Conservation (phyloP, 345 rosid genomes). For the Murraya paniculata region DNA sequence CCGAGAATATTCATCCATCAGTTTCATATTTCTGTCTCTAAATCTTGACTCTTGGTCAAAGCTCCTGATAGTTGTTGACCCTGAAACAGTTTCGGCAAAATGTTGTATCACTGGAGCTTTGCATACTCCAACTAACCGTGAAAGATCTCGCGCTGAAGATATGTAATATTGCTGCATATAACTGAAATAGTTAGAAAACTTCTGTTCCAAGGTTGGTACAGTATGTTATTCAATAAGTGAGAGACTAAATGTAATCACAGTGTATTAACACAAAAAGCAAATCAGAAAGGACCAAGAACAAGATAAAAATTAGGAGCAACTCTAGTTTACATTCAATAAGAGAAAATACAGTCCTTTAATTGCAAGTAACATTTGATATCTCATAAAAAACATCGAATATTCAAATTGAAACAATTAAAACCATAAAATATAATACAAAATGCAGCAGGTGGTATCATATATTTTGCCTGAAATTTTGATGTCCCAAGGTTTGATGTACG, state of each 20-base stretch:
- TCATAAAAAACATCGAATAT: too few relatives aligned
- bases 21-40: background rate
- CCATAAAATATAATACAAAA: background rate
- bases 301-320: too few relatives aligned
- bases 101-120: conserved; percentile 19
- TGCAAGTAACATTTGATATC: too few relatives aligned
- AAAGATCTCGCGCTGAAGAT: conserved; percentile 26
- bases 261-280: background rate
- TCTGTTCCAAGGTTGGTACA: background rate
- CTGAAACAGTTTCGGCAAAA: conserved; percentile 2
- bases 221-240: background rate
- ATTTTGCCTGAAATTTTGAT: background rate
- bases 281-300: background rate
- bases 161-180: conserved; percentile 62
- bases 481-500: background rate
- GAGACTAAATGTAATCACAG: background rate
- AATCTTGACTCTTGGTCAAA: conserved; percentile 6
- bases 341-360: too few relatives aligned
- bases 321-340: too few relatives aligned
- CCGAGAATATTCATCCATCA: background rate
- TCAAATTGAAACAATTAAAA: too few relatives aligned
- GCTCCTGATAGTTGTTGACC: conserved; percentile 6
- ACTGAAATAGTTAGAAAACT: conserved; percentile 29
- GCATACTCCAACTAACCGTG: conserved; percentile 12
- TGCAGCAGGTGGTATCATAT: background rate